Conservation (phyloP, 148 eudicot genomes). For the Rhododendron williamsianum region DNA sequence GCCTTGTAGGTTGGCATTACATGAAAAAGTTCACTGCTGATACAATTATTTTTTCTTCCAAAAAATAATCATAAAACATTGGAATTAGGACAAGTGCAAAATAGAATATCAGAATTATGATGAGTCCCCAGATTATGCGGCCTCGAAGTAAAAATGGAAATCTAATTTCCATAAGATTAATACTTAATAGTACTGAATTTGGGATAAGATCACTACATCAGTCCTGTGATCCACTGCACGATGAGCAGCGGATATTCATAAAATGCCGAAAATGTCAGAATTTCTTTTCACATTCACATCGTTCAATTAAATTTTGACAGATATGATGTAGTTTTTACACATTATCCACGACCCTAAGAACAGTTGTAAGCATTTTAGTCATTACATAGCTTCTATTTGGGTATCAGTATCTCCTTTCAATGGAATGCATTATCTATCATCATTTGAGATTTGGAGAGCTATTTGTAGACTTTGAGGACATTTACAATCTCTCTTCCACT, state of each 20-base stretch:
- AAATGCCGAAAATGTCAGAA: background rate
- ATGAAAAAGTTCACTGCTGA: background rate
- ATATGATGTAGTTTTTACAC: background rate
- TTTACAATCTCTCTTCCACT: background rate
- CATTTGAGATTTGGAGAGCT: background rate
- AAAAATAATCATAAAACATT: too few species aligned
- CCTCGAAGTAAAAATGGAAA: too few species aligned
- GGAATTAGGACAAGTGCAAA: too few species aligned
- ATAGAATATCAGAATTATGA: too few species aligned
- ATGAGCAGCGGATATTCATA: background rate
- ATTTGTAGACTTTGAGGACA: background rate
- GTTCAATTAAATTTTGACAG: background rate
- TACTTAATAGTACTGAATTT: too few species aligned
- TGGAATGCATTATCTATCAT: background rate
- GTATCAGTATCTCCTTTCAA: background rate
- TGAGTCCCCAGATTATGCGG: too few species aligned
- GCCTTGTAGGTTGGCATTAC: background rate
- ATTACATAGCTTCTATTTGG: background rate
- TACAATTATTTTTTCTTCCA: background rate
- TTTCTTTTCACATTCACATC: background rate
- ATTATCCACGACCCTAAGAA: background rate
- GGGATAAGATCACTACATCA: background rate
- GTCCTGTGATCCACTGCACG: background rate
- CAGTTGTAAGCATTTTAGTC: background rate
- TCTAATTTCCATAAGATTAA: too few species aligned